These are phyloP conservation scores for Cladophialophora yegresii DNA, from an alignment of 2,329 filamentous ascomycete genomes.

Conservation along the genomic window DNA sequence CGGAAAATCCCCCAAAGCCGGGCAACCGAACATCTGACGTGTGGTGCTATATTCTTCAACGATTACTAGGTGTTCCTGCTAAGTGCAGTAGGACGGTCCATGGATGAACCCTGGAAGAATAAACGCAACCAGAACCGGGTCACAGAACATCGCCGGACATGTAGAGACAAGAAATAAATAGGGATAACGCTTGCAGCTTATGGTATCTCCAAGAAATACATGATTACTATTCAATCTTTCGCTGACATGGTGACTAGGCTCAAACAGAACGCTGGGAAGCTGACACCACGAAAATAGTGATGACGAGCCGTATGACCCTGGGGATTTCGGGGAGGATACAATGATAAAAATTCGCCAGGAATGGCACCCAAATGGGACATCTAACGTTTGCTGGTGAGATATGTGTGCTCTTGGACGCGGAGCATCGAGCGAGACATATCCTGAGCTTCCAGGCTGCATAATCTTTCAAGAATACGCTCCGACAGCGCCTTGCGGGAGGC, in stretches of 20 bases:
- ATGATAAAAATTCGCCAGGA: not conserved
- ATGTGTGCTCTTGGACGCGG: too few species aligned
- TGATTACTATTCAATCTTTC: slow-evolving; percentile 16
- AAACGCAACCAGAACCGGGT: not conserved
- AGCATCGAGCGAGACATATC: not conserved
- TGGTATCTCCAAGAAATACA: not conserved
- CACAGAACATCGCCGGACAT: not conserved
- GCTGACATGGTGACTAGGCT: not conserved
- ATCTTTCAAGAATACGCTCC: too few species aligned
- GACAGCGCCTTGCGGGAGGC: too few species aligned
- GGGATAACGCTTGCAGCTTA: not conserved
- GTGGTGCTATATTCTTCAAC: not conserved
- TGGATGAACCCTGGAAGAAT: not conserved
- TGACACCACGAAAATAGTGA: not conserved
- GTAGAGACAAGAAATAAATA: not conserved
- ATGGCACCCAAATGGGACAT: not conserved
- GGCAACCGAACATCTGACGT: not conserved
- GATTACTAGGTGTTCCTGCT: too few species aligned
- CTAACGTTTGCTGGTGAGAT: not conserved
- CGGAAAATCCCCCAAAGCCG: not conserved
- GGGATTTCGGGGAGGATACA: not conserved
- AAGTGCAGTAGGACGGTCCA: too few species aligned
- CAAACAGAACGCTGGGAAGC: not conserved
- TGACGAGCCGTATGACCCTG: not conserved
- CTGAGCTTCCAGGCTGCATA: not conserved